A percentile compares a stretch with the other conserved stretches of the same genome.
Conservation (phyloP, 2,329 filamentous ascomycete species). For the Grosmannia clavigera region DNA sequence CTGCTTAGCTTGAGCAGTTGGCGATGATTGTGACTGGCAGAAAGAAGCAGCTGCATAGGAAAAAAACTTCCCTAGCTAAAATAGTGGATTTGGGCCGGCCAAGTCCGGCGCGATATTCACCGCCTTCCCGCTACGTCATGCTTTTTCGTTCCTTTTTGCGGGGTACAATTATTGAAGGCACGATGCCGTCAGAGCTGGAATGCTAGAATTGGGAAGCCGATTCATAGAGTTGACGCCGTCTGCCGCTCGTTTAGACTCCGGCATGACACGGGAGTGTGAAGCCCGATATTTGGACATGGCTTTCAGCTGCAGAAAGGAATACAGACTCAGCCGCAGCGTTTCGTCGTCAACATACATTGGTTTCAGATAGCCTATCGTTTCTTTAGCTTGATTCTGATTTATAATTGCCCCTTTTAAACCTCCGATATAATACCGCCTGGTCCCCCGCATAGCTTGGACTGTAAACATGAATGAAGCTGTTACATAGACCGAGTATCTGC, state of each 20-base stretch:
- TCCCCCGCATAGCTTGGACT: neutral
- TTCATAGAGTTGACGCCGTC: neutral
- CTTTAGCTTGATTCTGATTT: neutral
- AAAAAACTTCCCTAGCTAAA: neutral
- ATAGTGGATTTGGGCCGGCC: neutral
- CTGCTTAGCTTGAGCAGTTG: neutral
- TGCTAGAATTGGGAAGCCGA: neutral
- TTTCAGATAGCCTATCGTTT: neutral
- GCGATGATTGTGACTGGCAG: neutral
- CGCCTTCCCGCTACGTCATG: constrained; percentile 1
- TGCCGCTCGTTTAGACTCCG: neutral
- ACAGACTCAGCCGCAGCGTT: neutral
- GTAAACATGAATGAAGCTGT: no score
- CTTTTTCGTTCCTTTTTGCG: neutral
- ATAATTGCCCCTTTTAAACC: neutral
- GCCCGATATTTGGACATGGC: neutral
- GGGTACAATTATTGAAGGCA: neutral
- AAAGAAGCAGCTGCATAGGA: neutral
- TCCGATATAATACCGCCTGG: neutral
- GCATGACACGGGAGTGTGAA: neutral
- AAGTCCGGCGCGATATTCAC: neutral
- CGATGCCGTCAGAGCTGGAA: neutral
- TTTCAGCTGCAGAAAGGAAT: neutral
- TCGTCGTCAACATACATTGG: neutral
- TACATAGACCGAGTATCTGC: neutral